These are phyloP conservation scores for Yamadazyma songkhlaensis DNA, from an alignment of 1,139 yeast species.

Conservation along the genomic window DNA sequence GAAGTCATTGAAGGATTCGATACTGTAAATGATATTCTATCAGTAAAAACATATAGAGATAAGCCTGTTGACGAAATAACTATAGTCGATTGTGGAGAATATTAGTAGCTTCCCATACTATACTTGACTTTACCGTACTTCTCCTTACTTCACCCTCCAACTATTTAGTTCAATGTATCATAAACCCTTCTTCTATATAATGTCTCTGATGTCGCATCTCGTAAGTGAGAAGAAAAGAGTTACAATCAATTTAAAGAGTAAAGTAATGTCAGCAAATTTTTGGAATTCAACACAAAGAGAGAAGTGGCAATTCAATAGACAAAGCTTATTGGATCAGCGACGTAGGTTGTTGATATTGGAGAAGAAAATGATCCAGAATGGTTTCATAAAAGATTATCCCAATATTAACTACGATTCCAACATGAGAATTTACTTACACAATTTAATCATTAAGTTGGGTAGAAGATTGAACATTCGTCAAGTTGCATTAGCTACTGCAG, in stretches of 20 bases:
- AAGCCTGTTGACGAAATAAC: slow-evolving; percentile 33
- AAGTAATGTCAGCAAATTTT: slow-evolving; percentile 50
- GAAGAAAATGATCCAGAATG: slow-evolving; percentile 46
- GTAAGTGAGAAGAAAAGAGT: too few relatives aligned
- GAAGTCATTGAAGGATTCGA: slow-evolving; percentile 43
- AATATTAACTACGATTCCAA: slow-evolving; percentile 54
- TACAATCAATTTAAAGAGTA: too few relatives aligned
- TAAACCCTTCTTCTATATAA: too few relatives aligned
- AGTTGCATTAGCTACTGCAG: slow-evolving; percentile 85
- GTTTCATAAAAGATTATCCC: slow-evolving; percentile 43
- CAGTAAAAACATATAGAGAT: slow-evolving; percentile 31
- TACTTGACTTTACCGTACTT: too few relatives aligned
- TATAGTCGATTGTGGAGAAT: slow-evolving; percentile 8
- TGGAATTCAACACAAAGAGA: slow-evolving; percentile 46
- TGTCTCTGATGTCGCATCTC: too few relatives aligned
- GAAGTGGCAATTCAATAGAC: slow-evolving; percentile 43
- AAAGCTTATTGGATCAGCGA: slow-evolving; percentile 38
- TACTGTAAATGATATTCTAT: slow-evolving; percentile 35
- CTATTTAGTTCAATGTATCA: background rate
- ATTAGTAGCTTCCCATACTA: background rate
- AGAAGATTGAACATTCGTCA: slow-evolving; percentile 75
- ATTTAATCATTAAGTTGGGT: slow-evolving; percentile 71
- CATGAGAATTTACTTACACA: slow-evolving; percentile 67
- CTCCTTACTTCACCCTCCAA: background rate
- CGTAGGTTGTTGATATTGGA: slow-evolving; percentile 38